Percentiles rank a stretch among this genome's conserved stretches.
Evolutionary conservation across 1,284 basidiomycete species (phyloP).

Genomic region (Cryptococcus sp.): DNA sequence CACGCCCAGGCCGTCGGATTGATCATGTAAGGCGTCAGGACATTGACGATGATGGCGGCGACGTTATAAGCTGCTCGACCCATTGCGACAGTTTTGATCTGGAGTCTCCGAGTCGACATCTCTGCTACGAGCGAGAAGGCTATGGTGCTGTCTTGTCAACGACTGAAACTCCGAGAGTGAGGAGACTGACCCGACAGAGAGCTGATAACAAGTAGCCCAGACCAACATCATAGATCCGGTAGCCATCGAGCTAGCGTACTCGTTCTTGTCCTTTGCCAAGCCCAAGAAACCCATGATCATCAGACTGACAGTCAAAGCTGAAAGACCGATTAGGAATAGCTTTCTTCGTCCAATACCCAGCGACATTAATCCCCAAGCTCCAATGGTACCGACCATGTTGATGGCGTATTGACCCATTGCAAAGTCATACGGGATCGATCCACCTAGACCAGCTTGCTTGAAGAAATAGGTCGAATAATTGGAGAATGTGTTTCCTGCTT

Average conservation of each 20-base stretch:
- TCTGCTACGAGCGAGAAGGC: constrained; percentile 51
- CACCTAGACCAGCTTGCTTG: constrained; percentile 48
- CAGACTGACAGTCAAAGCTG: constrained; percentile 48
- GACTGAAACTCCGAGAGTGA: constrained; percentile 1
- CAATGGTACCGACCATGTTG: constrained; percentile 36
- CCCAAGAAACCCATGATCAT: constrained; percentile 52
- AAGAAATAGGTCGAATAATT: constrained; percentile 47
- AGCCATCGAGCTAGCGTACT: constrained; percentile 34
- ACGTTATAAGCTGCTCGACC: constrained; percentile 47
- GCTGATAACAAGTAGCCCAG: constrained; percentile 47
- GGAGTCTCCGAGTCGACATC: constrained; percentile 50
- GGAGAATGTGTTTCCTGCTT: constrained; percentile 16
- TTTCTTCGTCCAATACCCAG: constrained; percentile 46
- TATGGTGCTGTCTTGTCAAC: constrained; percentile 13
- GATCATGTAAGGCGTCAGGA: constrained; percentile 51
- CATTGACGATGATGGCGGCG: constrained; percentile 47
- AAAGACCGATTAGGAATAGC: constrained; percentile 51
- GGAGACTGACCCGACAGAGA: constrained; percentile 41
- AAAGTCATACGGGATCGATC: constrained; percentile 45
- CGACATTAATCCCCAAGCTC: constrained; percentile 47
- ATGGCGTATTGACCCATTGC: constrained; percentile 45
- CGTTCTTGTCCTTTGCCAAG: constrained; percentile 33
- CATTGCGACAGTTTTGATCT: constrained; percentile 55
- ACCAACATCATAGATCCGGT: constrained; percentile 50
- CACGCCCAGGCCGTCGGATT: constrained; percentile 50